phyloP scores from a whole-genome alignment of 75 land plant genomes.

The Cupressus sempervirens region DNA sequence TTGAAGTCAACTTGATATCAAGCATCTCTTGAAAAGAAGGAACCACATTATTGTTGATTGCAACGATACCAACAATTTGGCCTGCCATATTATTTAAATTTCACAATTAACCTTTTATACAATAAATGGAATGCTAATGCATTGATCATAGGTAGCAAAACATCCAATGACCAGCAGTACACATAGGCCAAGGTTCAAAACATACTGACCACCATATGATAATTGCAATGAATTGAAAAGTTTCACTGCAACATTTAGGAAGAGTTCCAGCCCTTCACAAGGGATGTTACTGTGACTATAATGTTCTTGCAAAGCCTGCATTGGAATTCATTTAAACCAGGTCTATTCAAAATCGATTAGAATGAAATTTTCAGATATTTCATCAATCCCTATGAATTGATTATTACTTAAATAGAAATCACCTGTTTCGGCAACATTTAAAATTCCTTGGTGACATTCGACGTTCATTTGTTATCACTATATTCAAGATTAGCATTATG shows the following conservation, averaged over 20 bases:
- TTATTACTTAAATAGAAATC: not conserved
- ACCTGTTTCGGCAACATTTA: not conserved
- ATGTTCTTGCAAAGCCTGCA: constrained; percentile 44
- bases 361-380: not conserved
- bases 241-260: constrained; percentile 29
- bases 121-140: not conserved
- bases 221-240: constrained; percentile 35
- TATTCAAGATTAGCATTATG: not conserved
- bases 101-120: not conserved
- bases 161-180: not conserved
- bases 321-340: not conserved
- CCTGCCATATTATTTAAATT: constrained; percentile 25
- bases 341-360: not conserved
- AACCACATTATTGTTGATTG: constrained; percentile 10
- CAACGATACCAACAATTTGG: constrained; percentile 49
- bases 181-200: not conserved
- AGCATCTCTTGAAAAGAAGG: constrained; percentile 23
- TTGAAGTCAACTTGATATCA: constrained; percentile 20
- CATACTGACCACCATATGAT: constrained; percentile 31
- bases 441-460: not conserved
- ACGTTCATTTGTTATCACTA: not conserved
- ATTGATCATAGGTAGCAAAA: not conserved
- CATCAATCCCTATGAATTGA: not conserved
- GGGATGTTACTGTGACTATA: constrained; percentile 27
- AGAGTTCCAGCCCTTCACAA: constrained; percentile 28